phyloP scores from a whole-genome alignment of 257 asterid genomes.

The Avicennia marina region DNA sequence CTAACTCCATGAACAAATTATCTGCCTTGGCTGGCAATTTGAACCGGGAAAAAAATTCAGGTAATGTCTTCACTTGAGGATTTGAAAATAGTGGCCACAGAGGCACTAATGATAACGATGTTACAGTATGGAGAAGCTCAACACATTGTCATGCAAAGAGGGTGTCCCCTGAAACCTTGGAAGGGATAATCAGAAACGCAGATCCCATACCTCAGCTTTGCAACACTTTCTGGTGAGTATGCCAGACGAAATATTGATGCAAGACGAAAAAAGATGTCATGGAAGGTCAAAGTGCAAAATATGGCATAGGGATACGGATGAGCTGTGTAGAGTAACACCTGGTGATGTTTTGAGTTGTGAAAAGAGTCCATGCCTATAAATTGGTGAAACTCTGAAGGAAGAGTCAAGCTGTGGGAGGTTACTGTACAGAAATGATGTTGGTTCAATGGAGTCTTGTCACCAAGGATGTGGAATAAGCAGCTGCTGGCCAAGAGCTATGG shows the following conservation, averaged over 20 bases:
- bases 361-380: conserved; percentile 44
- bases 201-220: conserved; percentile 22
- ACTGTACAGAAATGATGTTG: conserved; percentile 35
- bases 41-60: conserved; percentile 68
- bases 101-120: not conserved
- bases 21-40: conserved; percentile 46
- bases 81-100: conserved; percentile 27
- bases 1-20: conserved; percentile 63
- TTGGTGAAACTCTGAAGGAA: conserved; percentile 26
- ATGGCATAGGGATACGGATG: conserved; percentile 23
- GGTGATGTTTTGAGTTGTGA: conserved; percentile 35
- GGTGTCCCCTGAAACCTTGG: too few relatives aligned
- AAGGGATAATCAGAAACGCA: too few relatives aligned
- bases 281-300: conserved; percentile 19
- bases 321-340: conserved; percentile 30
- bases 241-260: conserved; percentile 34
- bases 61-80: conserved; percentile 44
- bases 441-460: conserved; percentile 42
- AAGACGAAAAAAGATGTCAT: conserved; percentile 19
- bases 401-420: conserved; percentile 27
- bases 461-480: conserved; percentile 76
- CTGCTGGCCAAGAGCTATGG: conserved; percentile 66
- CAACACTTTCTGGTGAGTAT: conserved; percentile 27
- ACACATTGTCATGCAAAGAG: conserved; percentile 21
- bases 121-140: conserved; percentile 21